These are phyloP conservation scores for Paecilomyces sp. DNA, from an alignment of 2,329 filamentous ascomycete species.

Conservation along the genomic window DNA sequence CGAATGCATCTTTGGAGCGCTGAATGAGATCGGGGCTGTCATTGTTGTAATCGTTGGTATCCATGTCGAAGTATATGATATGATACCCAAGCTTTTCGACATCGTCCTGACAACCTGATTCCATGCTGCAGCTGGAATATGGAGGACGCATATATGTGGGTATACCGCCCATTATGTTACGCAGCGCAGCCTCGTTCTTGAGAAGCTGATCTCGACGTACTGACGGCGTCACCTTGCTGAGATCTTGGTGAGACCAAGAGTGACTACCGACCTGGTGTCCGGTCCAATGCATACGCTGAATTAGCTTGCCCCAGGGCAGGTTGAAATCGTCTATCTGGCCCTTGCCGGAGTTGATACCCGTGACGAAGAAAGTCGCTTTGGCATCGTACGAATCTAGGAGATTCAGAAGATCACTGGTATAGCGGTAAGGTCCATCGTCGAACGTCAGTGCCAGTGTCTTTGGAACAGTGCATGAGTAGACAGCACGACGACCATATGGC, in stretches of 20 bases:
- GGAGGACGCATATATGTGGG: conserved; percentile 50
- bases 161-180: conserved; percentile 41
- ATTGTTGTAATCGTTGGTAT: conserved; percentile 41
- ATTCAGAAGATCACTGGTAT: conserved; percentile 56
- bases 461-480: conserved; percentile 36
- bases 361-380: conserved; percentile 63
- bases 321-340: conserved; percentile 36
- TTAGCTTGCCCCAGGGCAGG: conserved; percentile 31
- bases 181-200: conserved; percentile 41
- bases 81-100: conserved; percentile 44
- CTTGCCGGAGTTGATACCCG: conserved; percentile 41
- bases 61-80: conserved; percentile 40
- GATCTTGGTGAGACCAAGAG: conserved; percentile 45
- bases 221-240: conserved; percentile 30
- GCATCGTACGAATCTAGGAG: conserved; percentile 53
- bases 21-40: conserved; percentile 30
- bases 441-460: conserved; percentile 60
- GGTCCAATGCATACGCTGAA: conserved; percentile 34
- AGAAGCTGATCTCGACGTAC: conserved; percentile 37
- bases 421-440: conserved; percentile 59
- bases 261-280: conserved; percentile 48
- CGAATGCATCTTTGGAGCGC: conserved; percentile 33
- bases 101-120: conserved; percentile 33
- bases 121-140: conserved; percentile 34
- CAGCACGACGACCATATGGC: conserved; percentile 27